phyloP scores from a whole-genome alignment of 2,329 filamentous ascomycete species.

The Clonostachys rhizophaga region DNA sequence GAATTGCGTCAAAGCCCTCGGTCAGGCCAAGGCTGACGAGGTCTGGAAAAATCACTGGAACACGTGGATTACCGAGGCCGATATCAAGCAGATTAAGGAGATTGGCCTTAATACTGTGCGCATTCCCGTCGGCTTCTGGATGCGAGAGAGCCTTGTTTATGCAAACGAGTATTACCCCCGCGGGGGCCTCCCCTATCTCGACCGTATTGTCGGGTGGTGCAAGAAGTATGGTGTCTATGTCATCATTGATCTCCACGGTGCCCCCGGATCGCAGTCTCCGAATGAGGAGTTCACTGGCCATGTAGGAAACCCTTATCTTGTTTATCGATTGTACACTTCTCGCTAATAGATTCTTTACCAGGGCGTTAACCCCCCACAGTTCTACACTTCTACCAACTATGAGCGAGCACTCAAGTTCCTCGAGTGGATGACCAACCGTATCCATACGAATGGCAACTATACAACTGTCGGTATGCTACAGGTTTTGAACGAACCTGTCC shows the following conservation, averaged over 20 bases:
- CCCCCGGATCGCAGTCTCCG: conserved; percentile 36
- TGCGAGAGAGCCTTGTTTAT: conserved; percentile 43
- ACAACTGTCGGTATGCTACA: conserved; percentile 54
- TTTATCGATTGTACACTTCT: background rate
- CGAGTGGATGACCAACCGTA: conserved; percentile 44
- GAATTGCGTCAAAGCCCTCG: background rate
- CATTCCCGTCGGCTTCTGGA: conserved; percentile 52
- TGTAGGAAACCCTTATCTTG: background rate
- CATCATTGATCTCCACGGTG: conserved; percentile 48
- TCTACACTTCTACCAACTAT: conserved; percentile 53
- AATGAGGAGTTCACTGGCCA: conserved; percentile 34
- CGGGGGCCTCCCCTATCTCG: conserved; percentile 33
- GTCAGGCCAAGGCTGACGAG: background rate
- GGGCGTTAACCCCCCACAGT: conserved; percentile 24
- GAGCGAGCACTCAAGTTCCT: conserved; percentile 49
- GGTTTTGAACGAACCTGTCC: conserved; percentile 50
- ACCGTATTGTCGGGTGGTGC: conserved; percentile 40
- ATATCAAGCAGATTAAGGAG: conserved; percentile 40
- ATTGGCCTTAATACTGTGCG: conserved; percentile 48
- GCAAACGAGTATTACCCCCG: conserved; percentile 8
- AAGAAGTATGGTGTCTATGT: conserved; percentile 44
- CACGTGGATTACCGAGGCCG: conserved; percentile 40
- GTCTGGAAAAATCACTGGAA: conserved; percentile 46
- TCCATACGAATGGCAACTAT: conserved; percentile 42
- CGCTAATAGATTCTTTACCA: background rate